These are phyloP conservation scores for Candida albicans DNA, from an alignment of 1,139 yeast genomes.

Conservation along the genomic window DNA sequence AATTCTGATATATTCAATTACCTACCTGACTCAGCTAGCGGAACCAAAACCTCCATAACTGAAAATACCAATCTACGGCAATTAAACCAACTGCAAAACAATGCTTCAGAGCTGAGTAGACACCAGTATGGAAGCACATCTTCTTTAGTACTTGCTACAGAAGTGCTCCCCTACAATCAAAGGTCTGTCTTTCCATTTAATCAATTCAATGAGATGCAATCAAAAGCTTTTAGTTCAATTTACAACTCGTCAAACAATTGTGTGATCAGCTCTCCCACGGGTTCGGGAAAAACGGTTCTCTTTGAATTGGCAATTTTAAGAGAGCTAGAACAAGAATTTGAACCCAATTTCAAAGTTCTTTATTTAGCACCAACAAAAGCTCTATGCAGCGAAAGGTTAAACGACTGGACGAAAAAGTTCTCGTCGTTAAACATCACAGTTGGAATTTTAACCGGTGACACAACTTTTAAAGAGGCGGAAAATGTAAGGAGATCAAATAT, in stretches of 20 bases:
- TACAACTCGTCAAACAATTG: constrained; percentile 39
- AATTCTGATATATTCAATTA: no score
- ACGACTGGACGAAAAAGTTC: constrained; percentile 46
- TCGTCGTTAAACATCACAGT: constrained; percentile 33
- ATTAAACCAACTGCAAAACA: no score
- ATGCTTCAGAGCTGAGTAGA: no score
- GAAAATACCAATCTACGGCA: no score
- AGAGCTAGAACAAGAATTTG: constrained; percentile 18
- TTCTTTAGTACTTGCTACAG: constrained; percentile 2
- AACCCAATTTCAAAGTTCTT: constrained; percentile 33
- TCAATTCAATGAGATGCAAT: constrained; percentile 51
- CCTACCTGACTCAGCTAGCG: no score
- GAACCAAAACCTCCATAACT: no score
- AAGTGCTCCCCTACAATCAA: constrained; percentile 10
- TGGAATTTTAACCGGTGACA: constrained; percentile 52
- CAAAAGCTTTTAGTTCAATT: constrained; percentile 36
- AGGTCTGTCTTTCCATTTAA: constrained; percentile 29
- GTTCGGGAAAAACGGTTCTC: constrained; percentile 57
- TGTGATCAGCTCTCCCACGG: constrained; percentile 55
- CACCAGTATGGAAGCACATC: background rate
- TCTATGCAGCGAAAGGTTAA: constrained; percentile 43
- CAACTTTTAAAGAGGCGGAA: constrained; percentile 39
- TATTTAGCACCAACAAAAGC: constrained; percentile 60
- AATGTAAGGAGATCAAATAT: constrained; percentile 43
- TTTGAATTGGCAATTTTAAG: constrained; percentile 53